Base-by-base conservation (phyloP, 306 rosid species). In the Prinsepia uniflora region DNA sequence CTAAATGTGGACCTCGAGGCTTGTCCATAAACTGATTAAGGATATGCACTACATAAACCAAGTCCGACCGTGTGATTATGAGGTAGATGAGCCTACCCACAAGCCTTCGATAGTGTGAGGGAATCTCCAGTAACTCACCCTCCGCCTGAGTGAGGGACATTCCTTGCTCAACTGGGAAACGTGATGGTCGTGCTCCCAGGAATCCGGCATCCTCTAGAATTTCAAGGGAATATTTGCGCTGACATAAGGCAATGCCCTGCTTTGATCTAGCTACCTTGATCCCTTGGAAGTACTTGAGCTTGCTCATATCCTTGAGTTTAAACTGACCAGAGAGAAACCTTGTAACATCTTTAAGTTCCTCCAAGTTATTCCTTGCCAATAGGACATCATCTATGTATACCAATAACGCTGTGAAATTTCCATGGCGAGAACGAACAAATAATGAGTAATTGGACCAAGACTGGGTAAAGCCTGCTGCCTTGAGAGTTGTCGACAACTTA, bases 331-430 rank as follows among this genome's bases (percentile, higher is more conserved):
- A 60, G 0, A 44, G 5, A 5, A 44, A 66, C 0, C 9, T 3
- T 46, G 49, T 68, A 1, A 47, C 10, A 3, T 17, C 19, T 8
- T 8, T 7, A 6, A 68, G 49, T 0, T 68, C 54, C 15, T 68
- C 19, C 4, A 68, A 8, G 6, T 48, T 61, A 10, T 36, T 60
- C 0, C 59, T 59, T 18, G 76, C 67, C 1, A 72, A 2, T 7
- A 72, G 30, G 3, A 72, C 45, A 48, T 72, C 76, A 17, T 72
- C 61, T 1, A 71, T 48, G 61, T 72, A 72, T 0, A 61, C 19
- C n/a, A 72, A 11, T 0, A 72, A 4, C 6, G 6, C 12, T 0
- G 45, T 30, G 40, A 45, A n/a, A n/a, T n/a, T n/a, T n/a, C n/a
- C n/a, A n/a, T n/a, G n/a, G n/a, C n/a, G n/a, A n/a, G n/a, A n/a